A percentile compares a stretch with the other conserved stretches of the same genome.
These are phyloP conservation scores for Camptophora hylomeconis DNA, from an alignment of 2,329 filamentous ascomycete genomes.

Conservation along the genomic window DNA sequence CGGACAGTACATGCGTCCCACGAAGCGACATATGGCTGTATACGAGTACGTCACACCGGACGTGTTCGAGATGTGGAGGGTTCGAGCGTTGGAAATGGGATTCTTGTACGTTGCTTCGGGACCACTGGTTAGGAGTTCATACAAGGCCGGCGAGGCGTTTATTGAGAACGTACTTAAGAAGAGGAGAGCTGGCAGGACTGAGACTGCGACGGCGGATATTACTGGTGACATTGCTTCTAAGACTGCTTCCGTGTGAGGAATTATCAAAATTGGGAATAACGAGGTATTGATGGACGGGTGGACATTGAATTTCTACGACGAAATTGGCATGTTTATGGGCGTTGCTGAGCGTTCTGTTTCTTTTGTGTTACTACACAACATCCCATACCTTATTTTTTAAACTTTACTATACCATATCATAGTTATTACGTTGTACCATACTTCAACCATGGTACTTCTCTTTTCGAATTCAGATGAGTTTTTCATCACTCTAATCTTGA, in stretches of 20 bases:
- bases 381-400: no score
- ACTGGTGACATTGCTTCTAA: conserved; percentile 11
- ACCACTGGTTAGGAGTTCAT: conserved; percentile 82
- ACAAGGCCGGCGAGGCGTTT: conserved; percentile 96
- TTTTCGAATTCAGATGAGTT: no score
- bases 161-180: conserved; percentile 97
- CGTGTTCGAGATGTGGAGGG: conserved; percentile 81
- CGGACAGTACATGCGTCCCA: conserved; percentile 99
- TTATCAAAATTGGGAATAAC: no score
- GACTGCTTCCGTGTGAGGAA: conserved; percentile 3
- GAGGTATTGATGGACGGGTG: no score
- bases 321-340: no score
- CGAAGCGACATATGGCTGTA: conserved; percentile 94
- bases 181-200: conserved; percentile 32
- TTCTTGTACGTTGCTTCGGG: conserved; percentile 95
- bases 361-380: no score
- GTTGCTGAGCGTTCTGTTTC: no score
- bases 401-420: no score
- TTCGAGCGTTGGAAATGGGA: conserved; percentile 82
- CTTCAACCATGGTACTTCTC: no score
- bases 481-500: no score
- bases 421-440: no score
- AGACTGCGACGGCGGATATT: conserved; percentile 18
- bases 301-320: no score
- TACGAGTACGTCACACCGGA: conserved; percentile 88